phyloP scores from a whole-genome alignment of 2,329 filamentous ascomycete genomes.

The Cladosporium sp. region DNA sequence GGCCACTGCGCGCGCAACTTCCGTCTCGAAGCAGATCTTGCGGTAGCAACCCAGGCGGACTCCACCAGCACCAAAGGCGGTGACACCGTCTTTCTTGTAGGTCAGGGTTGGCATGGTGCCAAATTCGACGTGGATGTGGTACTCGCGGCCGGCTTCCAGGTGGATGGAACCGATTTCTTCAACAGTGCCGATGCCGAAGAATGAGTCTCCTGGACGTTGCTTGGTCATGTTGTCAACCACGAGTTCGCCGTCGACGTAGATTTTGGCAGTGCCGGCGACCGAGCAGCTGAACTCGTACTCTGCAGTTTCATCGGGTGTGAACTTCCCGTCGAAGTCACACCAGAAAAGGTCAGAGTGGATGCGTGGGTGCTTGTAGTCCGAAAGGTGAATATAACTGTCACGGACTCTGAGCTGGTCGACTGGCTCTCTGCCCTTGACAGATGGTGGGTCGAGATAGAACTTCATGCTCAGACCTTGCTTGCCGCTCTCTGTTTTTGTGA shows the following conservation, averaged over 20 bases:
- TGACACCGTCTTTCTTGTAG: slow-evolving; percentile 50
- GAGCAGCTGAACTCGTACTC: slow-evolving; percentile 62
- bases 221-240: slow-evolving; percentile 60
- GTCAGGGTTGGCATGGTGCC: slow-evolving; percentile 63
- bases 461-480: slow-evolving; percentile 25
- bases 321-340: slow-evolving; percentile 49
- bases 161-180: slow-evolving; percentile 58
- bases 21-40: slow-evolving; percentile 55
- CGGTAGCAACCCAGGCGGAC: slow-evolving; percentile 57
- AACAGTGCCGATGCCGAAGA: slow-evolving; percentile 60
- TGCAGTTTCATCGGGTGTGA: slow-evolving; percentile 56
- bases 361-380: slow-evolving; percentile 46
- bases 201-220: slow-evolving; percentile 56
- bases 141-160: slow-evolving; percentile 56
- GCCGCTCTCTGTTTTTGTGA: slow-evolving; percentile 19
- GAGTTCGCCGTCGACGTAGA: slow-evolving; percentile 58
- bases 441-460: slow-evolving; percentile 53
- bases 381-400: slow-evolving; percentile 39
- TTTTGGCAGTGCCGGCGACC: slow-evolving; percentile 61
- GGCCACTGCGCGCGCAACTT: slow-evolving; percentile 61
- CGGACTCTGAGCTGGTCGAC: slow-evolving; percentile 48
- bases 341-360: slow-evolving; percentile 36
- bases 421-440: slow-evolving; percentile 38
- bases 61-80: slow-evolving; percentile 63
- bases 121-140: slow-evolving; percentile 57